Conservation (phyloP, 2,329 filamentous ascomycete genomes). For the Fusarium albidum region DNA sequence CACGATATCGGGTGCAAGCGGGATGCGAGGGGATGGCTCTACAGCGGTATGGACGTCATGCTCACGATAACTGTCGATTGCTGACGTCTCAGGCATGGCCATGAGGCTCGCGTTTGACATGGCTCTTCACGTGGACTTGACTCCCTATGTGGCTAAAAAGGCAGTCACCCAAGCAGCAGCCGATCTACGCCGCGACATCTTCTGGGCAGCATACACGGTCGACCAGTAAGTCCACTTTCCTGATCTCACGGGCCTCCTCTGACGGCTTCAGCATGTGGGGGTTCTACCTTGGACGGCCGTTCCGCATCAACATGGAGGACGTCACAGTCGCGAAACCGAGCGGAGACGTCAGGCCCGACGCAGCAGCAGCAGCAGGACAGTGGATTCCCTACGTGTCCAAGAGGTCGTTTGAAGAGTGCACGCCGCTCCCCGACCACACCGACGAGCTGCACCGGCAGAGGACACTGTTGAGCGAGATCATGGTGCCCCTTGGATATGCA, state of each 20-base stretch:
- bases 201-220: constrained; percentile 43
- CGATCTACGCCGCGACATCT: constrained; percentile 37
- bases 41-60: constrained; percentile 30
- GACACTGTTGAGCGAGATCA: constrained; percentile 31
- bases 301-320: constrained; percentile 38
- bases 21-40: constrained; percentile 39
- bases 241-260: not conserved
- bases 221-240: constrained; percentile 38
- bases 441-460: constrained; percentile 26
- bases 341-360: constrained; percentile 9
- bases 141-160: constrained; percentile 34
- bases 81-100: constrained; percentile 43
- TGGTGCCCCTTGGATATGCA: constrained; percentile 35
- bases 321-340: constrained; percentile 36
- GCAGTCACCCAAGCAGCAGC: constrained; percentile 38
- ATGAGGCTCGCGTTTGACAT: constrained; percentile 39
- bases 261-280: constrained; percentile 33
- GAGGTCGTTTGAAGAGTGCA: constrained; percentile 16
- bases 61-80: too few relatives aligned
- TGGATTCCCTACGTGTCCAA: constrained; percentile 26
- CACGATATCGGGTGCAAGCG: constrained; percentile 40
- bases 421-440: constrained; percentile 21
- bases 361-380: not conserved
- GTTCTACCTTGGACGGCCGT: constrained; percentile 39
- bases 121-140: constrained; percentile 39